phyloP scores from a whole-genome alignment of 164 flowering plant species.

The Aristolochia contorta region DNA sequence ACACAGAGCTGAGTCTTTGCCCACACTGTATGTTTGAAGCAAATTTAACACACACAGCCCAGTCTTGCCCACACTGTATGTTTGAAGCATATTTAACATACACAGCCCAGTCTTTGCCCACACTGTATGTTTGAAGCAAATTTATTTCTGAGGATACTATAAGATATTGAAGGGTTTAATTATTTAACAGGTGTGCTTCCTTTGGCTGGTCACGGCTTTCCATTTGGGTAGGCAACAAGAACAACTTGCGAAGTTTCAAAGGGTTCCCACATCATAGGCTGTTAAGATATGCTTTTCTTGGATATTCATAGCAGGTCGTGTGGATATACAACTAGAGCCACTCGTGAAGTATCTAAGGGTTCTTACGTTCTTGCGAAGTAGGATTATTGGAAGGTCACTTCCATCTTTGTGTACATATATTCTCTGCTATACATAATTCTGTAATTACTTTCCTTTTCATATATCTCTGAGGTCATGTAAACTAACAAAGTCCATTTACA shows the following conservation, averaged over 20 bases:
- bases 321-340: constrained; percentile 61
- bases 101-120: no score
- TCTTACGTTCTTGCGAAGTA: neutral
- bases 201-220: constrained; percentile 66
- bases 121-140: no score
- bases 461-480: no score
- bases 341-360: constrained; percentile 57
- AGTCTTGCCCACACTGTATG: no score
- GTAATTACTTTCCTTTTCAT: no score
- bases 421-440: no score
- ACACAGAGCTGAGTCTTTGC: no score
- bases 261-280: constrained; percentile 13
- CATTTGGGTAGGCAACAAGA: constrained; percentile 62
- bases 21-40: no score
- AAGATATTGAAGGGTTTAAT: neutral
- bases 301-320: constrained; percentile 53
- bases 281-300: constrained; percentile 52
- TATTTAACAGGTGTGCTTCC: constrained; percentile 49
- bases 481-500: no score
- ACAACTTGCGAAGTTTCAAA: constrained; percentile 51
- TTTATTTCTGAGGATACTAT: constrained; percentile 8
- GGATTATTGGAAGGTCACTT: no score
- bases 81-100: neutral
- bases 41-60: no score
- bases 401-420: no score